A percentile compares a stretch with the other conserved stretches of the same genome.
Evolutionary conservation across 1,139 yeast species (phyloP).

Genomic region (Maudiozyma humilis): DNA sequence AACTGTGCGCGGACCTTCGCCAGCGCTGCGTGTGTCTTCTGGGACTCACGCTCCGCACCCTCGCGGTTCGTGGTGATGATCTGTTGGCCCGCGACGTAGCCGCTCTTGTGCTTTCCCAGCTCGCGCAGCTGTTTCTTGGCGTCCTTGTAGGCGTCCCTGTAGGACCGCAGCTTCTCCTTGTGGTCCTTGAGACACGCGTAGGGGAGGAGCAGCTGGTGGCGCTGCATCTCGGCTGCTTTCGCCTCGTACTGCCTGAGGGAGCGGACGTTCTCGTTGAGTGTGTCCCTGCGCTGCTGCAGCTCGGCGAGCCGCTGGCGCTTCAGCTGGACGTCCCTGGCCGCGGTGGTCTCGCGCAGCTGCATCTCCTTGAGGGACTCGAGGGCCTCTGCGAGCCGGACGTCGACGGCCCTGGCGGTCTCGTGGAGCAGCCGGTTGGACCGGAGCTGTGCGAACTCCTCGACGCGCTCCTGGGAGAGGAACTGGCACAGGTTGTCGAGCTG

Average conservation of each 20-base stretch:
- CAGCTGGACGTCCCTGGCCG: constrained; percentile 26
- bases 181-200: constrained; percentile 53
- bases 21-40: neutral
- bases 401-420: constrained; percentile 79
- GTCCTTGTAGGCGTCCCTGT: constrained; percentile 38
- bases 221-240: constrained; percentile 37
- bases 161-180: constrained; percentile 36
- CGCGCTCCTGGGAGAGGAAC: constrained; percentile 91
- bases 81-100: constrained; percentile 11
- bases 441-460: constrained; percentile 81
- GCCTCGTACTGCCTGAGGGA: constrained; percentile 30
- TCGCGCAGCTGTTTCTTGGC: constrained; percentile 19
- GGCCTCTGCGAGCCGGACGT: constrained; percentile 39
- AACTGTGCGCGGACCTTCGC: neutral
- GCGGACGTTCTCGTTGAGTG: constrained; percentile 36
- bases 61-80: constrained; percentile 16
- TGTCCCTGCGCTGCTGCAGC: constrained; percentile 32
- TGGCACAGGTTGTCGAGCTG: constrained; percentile 91
- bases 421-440: constrained; percentile 64
- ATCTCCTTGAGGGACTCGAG: constrained; percentile 50
- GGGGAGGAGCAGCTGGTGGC: constrained; percentile 49
- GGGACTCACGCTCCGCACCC: constrained; percentile 10
- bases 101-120: constrained; percentile 20
- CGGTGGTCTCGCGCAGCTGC: constrained; percentile 43
- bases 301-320: constrained; percentile 26